A percentile compares a stretch with the other conserved stretches of the same genome.
These are phyloP conservation scores for Colletotrichum incanum DNA, from an alignment of 2,329 filamentous ascomycete species.

Conservation along the genomic window DNA sequence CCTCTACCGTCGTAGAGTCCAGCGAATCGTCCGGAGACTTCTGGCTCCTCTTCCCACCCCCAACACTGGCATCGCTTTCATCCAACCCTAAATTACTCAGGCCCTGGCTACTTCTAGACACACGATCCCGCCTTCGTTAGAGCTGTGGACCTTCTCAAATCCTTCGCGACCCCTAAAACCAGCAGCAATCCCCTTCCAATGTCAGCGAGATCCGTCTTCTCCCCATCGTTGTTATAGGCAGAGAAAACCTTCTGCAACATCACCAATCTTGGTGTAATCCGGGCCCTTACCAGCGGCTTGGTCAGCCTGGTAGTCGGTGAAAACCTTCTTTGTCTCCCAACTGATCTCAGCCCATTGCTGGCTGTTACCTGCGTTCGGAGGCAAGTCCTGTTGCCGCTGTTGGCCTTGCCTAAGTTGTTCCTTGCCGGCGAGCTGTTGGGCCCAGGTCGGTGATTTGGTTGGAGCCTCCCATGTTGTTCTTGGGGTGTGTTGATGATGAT, in stretches of 20 bases:
- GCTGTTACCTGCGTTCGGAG: background rate
- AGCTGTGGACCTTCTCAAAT: background rate
- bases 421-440: slow-evolving; percentile 45
- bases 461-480: slow-evolving; percentile 46
- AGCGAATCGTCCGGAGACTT: background rate
- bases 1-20: background rate
- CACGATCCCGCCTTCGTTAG: background rate
- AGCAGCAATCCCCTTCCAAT: slow-evolving; percentile 32
- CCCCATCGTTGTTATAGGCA: slow-evolving; percentile 46
- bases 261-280: slow-evolving; percentile 42
- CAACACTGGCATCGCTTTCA: background rate
- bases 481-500: too few relatives aligned
- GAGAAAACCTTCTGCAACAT: slow-evolving; percentile 49
- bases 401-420: slow-evolving; percentile 28
- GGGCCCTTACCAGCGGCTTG: slow-evolving; percentile 37
- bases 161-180: background rate
- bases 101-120: slow-evolving; percentile 5
- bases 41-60: background rate
- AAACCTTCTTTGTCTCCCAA: slow-evolving; percentile 38
- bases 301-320: slow-evolving; percentile 34
- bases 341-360: slow-evolving; percentile 40
- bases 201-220: slow-evolving; percentile 37
- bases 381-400: slow-evolving; percentile 16
- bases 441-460: slow-evolving; percentile 46
- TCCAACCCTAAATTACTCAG: background rate